Conservation (phyloP, 805 yeast species). For the Metschnikowia kunwiensis region DNA sequence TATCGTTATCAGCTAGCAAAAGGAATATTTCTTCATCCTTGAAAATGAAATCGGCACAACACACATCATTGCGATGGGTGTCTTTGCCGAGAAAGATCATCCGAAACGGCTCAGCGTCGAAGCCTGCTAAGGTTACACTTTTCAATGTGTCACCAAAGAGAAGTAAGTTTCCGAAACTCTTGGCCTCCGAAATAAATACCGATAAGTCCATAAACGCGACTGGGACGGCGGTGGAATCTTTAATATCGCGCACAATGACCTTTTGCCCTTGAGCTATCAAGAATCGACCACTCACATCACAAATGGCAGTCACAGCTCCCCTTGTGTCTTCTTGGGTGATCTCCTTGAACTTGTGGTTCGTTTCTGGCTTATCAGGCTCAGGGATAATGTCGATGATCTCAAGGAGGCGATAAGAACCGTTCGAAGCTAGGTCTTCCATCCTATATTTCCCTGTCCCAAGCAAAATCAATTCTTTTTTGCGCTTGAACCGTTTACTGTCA, state of each 20-base stretch:
- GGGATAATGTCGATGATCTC: slow-evolving; percentile 84
- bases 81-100: slow-evolving; percentile 79
- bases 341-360: slow-evolving; percentile 72
- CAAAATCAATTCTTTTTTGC: slow-evolving; percentile 63
- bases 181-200: slow-evolving; percentile 72
- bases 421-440: slow-evolving; percentile 76
- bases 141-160: slow-evolving; percentile 77
- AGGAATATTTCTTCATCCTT: slow-evolving; percentile 67
- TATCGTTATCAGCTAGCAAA: slow-evolving; percentile 64
- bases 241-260: slow-evolving; percentile 72
- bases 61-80: slow-evolving; percentile 56
- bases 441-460: slow-evolving; percentile 76
- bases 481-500: slow-evolving; percentile 40
- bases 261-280: slow-evolving; percentile 86
- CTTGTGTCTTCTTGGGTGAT: slow-evolving; percentile 69
- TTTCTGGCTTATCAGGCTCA: slow-evolving; percentile 83
- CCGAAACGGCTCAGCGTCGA: slow-evolving; percentile 92
- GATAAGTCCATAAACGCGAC: slow-evolving; percentile 92
- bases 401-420: slow-evolving; percentile 71
- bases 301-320: slow-evolving; percentile 78
- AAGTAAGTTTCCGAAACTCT: slow-evolving; percentile 79
- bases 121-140: slow-evolving; percentile 78
- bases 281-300: slow-evolving; percentile 80
- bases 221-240: slow-evolving; percentile 85
- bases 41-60: slow-evolving; percentile 72